Evolutionary conservation across 345 rosid species (phyloP).

Genomic region (Limnanthes douglasii): DNA sequence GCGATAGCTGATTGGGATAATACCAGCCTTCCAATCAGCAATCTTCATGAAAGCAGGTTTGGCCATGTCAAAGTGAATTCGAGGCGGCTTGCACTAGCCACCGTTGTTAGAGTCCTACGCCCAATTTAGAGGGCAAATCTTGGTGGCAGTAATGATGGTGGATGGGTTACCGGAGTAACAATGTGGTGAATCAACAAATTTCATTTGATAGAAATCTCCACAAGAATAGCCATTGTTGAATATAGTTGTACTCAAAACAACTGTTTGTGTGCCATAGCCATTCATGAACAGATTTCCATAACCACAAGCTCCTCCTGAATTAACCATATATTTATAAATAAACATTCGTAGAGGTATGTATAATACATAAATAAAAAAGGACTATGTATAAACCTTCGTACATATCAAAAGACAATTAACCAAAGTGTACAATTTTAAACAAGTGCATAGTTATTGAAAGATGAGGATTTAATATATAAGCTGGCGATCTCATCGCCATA

Average conservation of each 20-base stretch:
- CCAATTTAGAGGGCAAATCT: slow-evolving; percentile 63
- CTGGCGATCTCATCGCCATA: slow-evolving; percentile 58
- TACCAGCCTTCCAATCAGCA: slow-evolving; percentile 41
- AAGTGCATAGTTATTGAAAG: no score
- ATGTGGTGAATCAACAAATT: slow-evolving; percentile 31
- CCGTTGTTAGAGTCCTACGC: slow-evolving; percentile 29
- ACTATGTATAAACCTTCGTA: no score
- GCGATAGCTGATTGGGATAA: slow-evolving; percentile 51
- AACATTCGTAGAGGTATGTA: no score
- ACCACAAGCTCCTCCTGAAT: slow-evolving; percentile 96
- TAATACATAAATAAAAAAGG: no score
- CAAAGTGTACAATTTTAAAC: no score
- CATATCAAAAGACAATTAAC: no score
- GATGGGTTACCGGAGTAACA: slow-evolving; percentile 45
- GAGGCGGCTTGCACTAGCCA: slow-evolving; percentile 75
- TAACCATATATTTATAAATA: no score
- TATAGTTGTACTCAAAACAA: slow-evolving; percentile 58
- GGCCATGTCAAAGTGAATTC: slow-evolving; percentile 61
- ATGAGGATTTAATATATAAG: no score
- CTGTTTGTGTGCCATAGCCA: slow-evolving; percentile 63
- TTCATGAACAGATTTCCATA: slow-evolving; percentile 55
- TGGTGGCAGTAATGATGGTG: slow-evolving; percentile 54
- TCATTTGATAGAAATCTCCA: slow-evolving; percentile 66
- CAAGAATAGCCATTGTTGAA: slow-evolving; percentile 76
- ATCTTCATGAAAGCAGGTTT: slow-evolving; percentile 35